Evolutionary conservation across 495 filamentous ascomycete species (phyloP), one percentile per base, ranked within the genome.

Genomic region (Patellaria atrata): DNA sequence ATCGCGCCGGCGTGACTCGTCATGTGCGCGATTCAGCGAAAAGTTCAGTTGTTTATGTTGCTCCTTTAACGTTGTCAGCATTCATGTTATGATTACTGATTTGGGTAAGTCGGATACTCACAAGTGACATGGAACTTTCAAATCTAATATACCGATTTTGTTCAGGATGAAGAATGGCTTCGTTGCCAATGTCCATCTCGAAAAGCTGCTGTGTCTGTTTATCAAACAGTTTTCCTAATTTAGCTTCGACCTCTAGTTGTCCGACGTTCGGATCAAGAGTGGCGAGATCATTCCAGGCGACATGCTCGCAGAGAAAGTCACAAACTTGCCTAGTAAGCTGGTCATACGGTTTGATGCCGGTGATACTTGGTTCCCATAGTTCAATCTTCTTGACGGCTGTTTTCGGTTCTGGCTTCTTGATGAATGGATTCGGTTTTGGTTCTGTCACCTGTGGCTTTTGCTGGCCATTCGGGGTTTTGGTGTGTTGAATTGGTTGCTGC

Each of bases 221-320:
- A n/a, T n/a, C n/a, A n/a, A n/a, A n/a, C 11, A 94, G 55, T 26
- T 69, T 74, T 31, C 87, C 87, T 12, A 96, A 54, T 53, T 94
- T 94, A 6, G 83, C 86, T 58, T 94, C 86, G 36, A 94, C 79
- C 55, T 94, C 86, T 24, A 92, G 3, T 69, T 56, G 40, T 67
- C 64, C 59, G 57, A 18, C 62, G 65, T 10, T 59, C 55, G 6
- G 58, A 51, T 12, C 52, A 9, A 59, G 54, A 8, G 51, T 59
- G n/a, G 69, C 59, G 37, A 73, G 67, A 10, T 63, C 57, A 35
- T 70, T 64, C 4, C 61, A 40, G 9, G 87, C 69, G 19, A 91
- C 77, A 40, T 77, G 59, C 27, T 61, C 44, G 47, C 70, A 87
- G 5, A 94, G 51, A 44, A 82, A 92, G 49, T 91, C 78, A 28